Conservation (phyloP, 2,329 filamentous ascomycete genomes). For the Aphanoascus verrucosus region DNA sequence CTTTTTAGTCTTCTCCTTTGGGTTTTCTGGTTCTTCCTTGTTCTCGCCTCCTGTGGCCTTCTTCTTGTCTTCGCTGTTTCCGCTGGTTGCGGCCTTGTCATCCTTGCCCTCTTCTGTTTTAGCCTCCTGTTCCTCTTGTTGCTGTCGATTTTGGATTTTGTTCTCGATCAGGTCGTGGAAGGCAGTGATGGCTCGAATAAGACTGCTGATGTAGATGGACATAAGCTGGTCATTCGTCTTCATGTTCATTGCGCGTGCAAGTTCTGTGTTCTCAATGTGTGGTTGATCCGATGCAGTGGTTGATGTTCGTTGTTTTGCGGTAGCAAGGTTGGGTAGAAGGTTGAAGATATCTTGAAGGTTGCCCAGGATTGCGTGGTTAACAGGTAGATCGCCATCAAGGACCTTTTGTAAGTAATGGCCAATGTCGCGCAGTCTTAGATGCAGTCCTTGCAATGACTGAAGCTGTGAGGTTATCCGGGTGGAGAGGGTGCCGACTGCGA, state of each 20-base stretch:
- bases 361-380: conserved; percentile 94
- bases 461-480: conserved; percentile 96
- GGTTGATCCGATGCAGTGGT: conserved; percentile 47
- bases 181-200: conserved; percentile 94
- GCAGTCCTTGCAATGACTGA: conserved; percentile 90
- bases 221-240: conserved; percentile 99
- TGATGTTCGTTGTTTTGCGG: conserved; percentile 49
- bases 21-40: conserved; percentile 43
- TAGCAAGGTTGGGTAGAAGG: conserved; percentile 87
- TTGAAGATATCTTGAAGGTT: conserved; percentile 99
- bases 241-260: conserved; percentile 93
- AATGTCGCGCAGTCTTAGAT: conserved; percentile 89
- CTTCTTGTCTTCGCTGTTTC: conserved; percentile 40
- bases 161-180: conserved; percentile 99
- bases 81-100: conserved; percentile 33
- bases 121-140: conserved; percentile 86
- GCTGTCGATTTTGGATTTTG: conserved; percentile 98
- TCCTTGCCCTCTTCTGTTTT: conserved; percentile 59
- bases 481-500: conserved; percentile 90
- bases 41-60: conserved; percentile 43
- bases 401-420: conserved; percentile 93
- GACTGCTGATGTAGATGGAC: conserved; percentile 91
- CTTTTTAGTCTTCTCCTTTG: conserved; percentile 51
- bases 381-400: conserved; percentile 77
- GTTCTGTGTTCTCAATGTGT: conserved; percentile 60